A percentile compares a stretch with the other conserved stretches of the same genome.
Conservation (phyloP, 306 rosid species). For the Albizia julibrissin region DNA sequence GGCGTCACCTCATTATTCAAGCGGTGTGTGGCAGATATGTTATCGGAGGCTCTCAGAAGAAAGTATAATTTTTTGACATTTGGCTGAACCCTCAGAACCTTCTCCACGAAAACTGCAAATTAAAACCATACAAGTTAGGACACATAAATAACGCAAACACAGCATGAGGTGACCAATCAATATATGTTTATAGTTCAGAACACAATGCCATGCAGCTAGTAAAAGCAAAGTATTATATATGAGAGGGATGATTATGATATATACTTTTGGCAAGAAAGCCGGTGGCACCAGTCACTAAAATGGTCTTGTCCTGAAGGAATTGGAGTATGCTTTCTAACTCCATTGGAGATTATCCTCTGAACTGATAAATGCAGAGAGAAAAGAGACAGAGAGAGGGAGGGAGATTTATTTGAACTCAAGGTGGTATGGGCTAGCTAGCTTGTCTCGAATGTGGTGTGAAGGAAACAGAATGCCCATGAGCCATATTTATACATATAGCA, state of each 20-base stretch:
- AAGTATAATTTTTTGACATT: slow-evolving; percentile 50
- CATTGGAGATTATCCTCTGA: slow-evolving; percentile 15
- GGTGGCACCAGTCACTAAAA: slow-evolving; percentile 33
- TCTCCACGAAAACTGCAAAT: slow-evolving; percentile 61
- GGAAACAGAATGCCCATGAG: neutral
- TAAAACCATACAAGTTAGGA: neutral
- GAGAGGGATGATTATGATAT: neutral
- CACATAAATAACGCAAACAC: neutral
- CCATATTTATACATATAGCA: neutral
- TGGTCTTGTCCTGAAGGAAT: slow-evolving; percentile 26
- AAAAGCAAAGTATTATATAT: neutral
- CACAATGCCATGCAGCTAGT: neutral
- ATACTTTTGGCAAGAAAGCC: slow-evolving; percentile 24
- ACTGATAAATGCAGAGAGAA: neutral
- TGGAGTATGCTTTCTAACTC: slow-evolving; percentile 17
- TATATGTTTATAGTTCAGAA: neutral
- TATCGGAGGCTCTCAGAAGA: slow-evolving; percentile 51
- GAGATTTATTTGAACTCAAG: neutral
- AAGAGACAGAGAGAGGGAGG: neutral
- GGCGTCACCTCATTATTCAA: slow-evolving; percentile 50
- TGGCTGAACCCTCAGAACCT: slow-evolving; percentile 46
- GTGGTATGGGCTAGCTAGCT: neutral
- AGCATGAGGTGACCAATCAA: neutral
- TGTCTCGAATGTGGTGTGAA: neutral
- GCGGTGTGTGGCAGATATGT: slow-evolving; percentile 42